Conservation (phyloP, 2,329 filamentous ascomycete genomes). For the Xylariaceae sp. region DNA sequence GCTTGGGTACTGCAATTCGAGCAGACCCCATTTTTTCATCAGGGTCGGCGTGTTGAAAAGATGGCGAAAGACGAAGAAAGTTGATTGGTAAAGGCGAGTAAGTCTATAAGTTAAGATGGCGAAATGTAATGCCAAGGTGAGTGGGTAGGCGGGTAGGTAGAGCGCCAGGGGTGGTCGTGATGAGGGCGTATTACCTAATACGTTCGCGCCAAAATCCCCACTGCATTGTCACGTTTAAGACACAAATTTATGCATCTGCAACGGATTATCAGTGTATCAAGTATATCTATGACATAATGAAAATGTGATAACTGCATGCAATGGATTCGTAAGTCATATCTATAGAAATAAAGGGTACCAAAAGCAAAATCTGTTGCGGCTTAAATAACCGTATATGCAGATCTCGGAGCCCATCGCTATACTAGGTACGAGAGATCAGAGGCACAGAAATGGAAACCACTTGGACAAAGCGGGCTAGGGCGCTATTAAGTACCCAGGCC, state of each 20-base stretch:
- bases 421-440: too few relatives aligned
- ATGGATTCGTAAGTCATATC: too few relatives aligned
- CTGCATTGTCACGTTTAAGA: background rate
- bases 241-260: background rate
- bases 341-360: too few relatives aligned
- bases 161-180: background rate
- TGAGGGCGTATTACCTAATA: background rate
- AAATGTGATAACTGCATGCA: too few relatives aligned
- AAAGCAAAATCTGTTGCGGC: too few relatives aligned
- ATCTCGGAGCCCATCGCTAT: too few relatives aligned
- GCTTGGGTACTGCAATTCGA: conserved; percentile 65
- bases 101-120: conserved; percentile 2
- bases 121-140: conserved; percentile 13
- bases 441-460: too few relatives aligned
- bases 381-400: too few relatives aligned
- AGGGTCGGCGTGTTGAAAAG: background rate
- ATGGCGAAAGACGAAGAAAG: background rate
- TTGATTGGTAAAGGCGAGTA: background rate
- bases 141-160: conserved; percentile 5
- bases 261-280: background rate
- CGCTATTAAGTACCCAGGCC: too few relatives aligned
- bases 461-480: too few relatives aligned
- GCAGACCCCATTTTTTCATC: conserved; percentile 24
- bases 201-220: background rate
- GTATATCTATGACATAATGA: background rate